Evolutionary conservation across 2,329 filamentous ascomycete genomes (phyloP).

Genomic region (Aspergillus sojae): DNA sequence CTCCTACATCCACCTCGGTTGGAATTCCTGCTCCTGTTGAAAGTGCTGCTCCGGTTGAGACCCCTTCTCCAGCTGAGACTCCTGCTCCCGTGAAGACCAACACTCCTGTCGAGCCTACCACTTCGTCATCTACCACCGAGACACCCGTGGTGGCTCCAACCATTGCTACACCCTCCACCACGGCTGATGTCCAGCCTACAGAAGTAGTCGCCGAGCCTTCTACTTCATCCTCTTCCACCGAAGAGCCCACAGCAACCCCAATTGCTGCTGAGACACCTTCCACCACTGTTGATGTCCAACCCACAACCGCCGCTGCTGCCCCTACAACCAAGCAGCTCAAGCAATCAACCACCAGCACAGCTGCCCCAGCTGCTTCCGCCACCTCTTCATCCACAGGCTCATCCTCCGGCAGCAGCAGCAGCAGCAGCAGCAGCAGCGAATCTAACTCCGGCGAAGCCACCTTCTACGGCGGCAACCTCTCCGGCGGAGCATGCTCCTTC

Average conservation of each 20-base stretch:
- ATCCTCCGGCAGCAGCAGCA: slow-evolving; percentile 7
- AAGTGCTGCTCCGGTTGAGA: slow-evolving; percentile 4
- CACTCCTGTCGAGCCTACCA: background rate
- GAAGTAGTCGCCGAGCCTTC: background rate
- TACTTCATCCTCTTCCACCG: slow-evolving; percentile 7
- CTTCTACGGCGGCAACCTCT: slow-evolving; percentile 59
- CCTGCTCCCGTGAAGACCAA: background rate
- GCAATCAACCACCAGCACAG: slow-evolving; percentile 11
- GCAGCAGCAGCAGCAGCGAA: background rate
- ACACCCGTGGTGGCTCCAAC: background rate
- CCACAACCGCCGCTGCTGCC: background rate
- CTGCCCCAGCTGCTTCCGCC: slow-evolving; percentile 10
- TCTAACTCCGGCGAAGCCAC: slow-evolving; percentile 49
- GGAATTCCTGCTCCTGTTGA: slow-evolving; percentile 12
- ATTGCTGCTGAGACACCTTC: background rate
- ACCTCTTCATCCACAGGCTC: slow-evolving; percentile 17
- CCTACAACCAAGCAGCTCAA: background rate
- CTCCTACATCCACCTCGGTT: slow-evolving; percentile 4
- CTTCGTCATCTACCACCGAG: slow-evolving; percentile 5
- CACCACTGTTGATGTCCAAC: background rate
- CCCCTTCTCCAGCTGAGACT: slow-evolving; percentile 6
- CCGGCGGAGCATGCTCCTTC: slow-evolving; percentile 67
- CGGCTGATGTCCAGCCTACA: background rate
- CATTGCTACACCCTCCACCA: background rate
- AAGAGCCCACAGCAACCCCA: background rate